Percentiles rank a stretch among this genome's conserved stretches.
Evolutionary conservation across 1,284 basidiomycete species (phyloP).

Genomic region (Cutaneotrichosporon cutaneum): DNA sequence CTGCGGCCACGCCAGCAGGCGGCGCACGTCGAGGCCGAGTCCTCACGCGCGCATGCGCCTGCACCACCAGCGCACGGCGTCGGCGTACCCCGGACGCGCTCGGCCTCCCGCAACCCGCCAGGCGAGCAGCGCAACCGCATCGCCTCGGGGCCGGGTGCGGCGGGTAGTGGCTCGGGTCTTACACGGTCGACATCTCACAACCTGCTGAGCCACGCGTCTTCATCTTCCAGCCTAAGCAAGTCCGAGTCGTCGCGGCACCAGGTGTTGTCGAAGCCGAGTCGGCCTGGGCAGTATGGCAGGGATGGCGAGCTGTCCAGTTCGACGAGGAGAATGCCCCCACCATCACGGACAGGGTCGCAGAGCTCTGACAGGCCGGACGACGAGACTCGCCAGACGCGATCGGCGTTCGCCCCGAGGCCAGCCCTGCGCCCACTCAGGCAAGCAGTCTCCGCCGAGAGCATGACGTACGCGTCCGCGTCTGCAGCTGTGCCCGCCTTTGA

Average conservation of each 20-base stretch:
- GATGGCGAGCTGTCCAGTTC: neutral
- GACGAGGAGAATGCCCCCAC: conserved; percentile 27
- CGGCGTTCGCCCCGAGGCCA: neutral
- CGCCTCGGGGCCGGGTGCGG: neutral
- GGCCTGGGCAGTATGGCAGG: conserved; percentile 18
- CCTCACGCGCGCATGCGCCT: conserved; percentile 9
- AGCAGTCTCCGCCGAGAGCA: conserved; percentile 3
- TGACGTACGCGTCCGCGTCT: neutral
- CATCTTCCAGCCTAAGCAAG: conserved; percentile 8
- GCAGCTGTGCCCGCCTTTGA: neutral
- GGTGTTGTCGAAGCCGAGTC: conserved; percentile 27
- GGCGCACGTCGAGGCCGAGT: conserved; percentile 1
- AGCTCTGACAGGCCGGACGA: neutral
- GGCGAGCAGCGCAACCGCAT: conserved; percentile 4
- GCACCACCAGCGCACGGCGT: neutral
- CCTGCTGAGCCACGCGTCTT: conserved; percentile 6
- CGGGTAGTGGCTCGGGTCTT: neutral
- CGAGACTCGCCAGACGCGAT: neutral
- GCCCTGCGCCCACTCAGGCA: conserved; percentile 1
- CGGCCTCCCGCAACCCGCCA: neutral
- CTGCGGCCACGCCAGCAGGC: conserved; percentile 18
- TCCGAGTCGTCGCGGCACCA: conserved; percentile 13
- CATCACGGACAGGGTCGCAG: conserved; percentile 23
- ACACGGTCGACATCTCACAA: neutral
- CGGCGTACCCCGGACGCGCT: neutral